A percentile compares a stretch with the other conserved stretches of the same genome.
These are phyloP conservation scores for Ceratobasidium sp. DNA, from an alignment of 1,284 basidiomycete genomes.

Conservation along the genomic window DNA sequence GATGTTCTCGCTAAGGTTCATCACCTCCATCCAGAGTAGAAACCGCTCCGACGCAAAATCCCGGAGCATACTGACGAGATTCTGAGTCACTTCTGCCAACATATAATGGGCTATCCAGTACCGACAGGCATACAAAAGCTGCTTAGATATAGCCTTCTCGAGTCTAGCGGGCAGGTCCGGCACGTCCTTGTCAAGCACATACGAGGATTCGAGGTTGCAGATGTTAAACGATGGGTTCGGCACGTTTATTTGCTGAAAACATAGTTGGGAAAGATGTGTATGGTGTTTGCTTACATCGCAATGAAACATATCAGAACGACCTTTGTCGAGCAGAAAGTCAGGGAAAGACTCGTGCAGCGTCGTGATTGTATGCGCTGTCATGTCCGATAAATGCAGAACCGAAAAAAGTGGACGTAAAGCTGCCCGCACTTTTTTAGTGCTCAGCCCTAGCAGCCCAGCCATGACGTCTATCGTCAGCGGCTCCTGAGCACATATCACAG, in stretches of 20 bases:
- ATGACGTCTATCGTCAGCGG: background rate
- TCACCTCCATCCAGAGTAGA: conserved; percentile 14
- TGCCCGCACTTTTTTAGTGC: background rate
- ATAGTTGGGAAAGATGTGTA: background rate
- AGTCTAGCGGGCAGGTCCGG: too few relatives aligned
- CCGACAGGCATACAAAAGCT: too few relatives aligned
- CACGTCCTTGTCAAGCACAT: too few relatives aligned
- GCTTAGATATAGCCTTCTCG: too few relatives aligned
- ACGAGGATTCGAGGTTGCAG: too few relatives aligned
- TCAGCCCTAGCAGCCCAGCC: background rate
- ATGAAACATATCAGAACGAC: background rate
- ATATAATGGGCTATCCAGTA: background rate
- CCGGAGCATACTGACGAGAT: background rate
- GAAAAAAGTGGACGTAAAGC: background rate
- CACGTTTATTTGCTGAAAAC: background rate
- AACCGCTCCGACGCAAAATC: background rate
- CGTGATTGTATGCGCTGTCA: background rate
- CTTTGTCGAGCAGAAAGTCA: background rate
- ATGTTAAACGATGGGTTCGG: background rate
- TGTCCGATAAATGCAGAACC: background rate
- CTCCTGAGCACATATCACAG: background rate
- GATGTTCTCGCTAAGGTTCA: conserved; percentile 12
- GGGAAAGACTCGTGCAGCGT: conserved; percentile 18
- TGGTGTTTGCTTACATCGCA: conserved; percentile 9
- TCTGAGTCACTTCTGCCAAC: background rate